Base-by-base conservation (phyloP, 768 basidiomycete species). In the Mycena olivaceomarginata region DNA sequence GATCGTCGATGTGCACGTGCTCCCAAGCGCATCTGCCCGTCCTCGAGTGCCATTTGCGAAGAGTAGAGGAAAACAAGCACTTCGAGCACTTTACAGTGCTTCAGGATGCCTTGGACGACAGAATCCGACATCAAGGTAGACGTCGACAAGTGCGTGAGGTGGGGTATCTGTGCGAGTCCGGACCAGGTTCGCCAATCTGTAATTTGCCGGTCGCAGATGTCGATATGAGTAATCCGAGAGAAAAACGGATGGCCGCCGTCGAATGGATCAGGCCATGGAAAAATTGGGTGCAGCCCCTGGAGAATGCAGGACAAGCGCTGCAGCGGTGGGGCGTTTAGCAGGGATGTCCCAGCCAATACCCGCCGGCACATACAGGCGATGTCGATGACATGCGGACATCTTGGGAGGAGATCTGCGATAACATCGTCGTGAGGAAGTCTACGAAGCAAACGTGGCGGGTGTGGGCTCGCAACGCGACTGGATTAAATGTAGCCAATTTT, bases 201-300 rank as follows among this genome's bases (percentile, higher is more conserved):
- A 39, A 60, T 20, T 16, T 39, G 39, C 13, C 10, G 3, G 60
- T 63, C 60, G 2, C 20, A 18, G 20, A 63, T 63, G 20, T n/a
- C 40, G 20, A 63, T 40, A 63, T 63, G 60, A 10, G 60, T 63
- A 13, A 63, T 18, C 16, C 9, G 20, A 41, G 60, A 63, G 39
- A 63, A 63, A 6, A 63, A 6, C 8, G 60, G 5, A 20, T 63
- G 60, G 39, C 39, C 8, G 8, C 60, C 60, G 20, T 63, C 60
- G 18, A 63, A 63, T 11, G 60, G 60, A 63, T 63, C 13, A 31
- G 60, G 60, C 39, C 39, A 63, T 5, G 60, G 60, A n/a, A 63
- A 63, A 18, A 63, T 2, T 2, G 6, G 5, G 7, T 10, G 1
- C 16, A n/a, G 12, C 2, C 6, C 4, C 6, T 18, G 20, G 40